These are phyloP conservation scores for Cylindrotheca fusiformis DNA, from an alignment of 108 stramenopile genomes.

Conservation along the genomic window DNA sequence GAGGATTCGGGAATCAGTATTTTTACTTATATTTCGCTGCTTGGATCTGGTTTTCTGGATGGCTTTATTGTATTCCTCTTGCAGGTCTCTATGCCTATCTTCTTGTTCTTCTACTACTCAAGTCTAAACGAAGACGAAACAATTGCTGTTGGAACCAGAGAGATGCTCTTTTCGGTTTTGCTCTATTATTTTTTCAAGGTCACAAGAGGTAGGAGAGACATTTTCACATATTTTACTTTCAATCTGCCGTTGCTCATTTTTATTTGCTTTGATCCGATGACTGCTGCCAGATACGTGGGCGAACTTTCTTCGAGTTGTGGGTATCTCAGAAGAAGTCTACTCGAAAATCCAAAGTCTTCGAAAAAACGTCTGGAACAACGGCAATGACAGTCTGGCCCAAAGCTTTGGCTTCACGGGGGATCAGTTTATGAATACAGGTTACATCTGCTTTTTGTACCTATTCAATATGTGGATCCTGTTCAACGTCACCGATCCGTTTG, in stretches of 20 bases:
- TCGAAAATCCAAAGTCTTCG: constrained; percentile 36
- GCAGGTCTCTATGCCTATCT: constrained; percentile 35
- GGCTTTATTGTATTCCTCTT: constrained; percentile 31
- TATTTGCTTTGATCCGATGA: background rate
- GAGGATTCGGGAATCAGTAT: constrained; percentile 28
- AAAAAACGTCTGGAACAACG: constrained; percentile 35
- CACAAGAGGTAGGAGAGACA: constrained; percentile 23
- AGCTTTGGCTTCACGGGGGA: constrained; percentile 33
- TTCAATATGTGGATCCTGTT: constrained; percentile 47
- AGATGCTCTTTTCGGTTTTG: constrained; percentile 41
- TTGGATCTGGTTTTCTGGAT: constrained; percentile 39
- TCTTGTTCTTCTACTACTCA: constrained; percentile 17
- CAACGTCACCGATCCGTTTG: constrained; percentile 39
- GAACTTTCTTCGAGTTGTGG: constrained; percentile 21
- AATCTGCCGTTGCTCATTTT: background rate
- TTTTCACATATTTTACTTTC: constrained; percentile 2
- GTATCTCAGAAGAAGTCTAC: constrained; percentile 27
- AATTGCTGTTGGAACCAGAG: constrained; percentile 19
- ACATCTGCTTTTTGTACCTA: constrained; percentile 27
- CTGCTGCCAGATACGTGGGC: constrained; percentile 11
- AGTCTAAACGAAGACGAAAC: constrained; percentile 11
- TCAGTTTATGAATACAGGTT: constrained; percentile 49
- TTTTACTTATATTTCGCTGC: constrained; percentile 42
- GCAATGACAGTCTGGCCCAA: constrained; percentile 37
- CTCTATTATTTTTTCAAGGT: constrained; percentile 45